Base-by-base conservation (phyloP, 352 stramenopile genomes). In the Phytopythium chamaehyphon region DNA sequence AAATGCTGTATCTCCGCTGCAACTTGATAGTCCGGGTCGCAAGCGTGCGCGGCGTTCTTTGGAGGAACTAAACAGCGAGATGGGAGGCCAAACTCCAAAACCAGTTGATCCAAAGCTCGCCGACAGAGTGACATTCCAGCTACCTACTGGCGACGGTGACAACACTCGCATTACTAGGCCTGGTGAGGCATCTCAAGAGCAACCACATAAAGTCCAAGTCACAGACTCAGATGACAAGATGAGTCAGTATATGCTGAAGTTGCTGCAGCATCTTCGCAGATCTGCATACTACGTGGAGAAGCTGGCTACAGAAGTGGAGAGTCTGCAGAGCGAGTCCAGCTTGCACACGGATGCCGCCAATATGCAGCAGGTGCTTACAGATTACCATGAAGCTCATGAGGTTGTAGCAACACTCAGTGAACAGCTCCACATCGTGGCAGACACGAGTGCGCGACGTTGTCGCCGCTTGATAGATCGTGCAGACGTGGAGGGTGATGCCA, bases 231-330 rank as follows among this genome's bases (percentile, higher is more conserved):
- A 82, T 18, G 76, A 88, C 16, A 74, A 75, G 31, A 59, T 82
- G 53, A 59, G 68, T 18, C 68, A 35, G 7, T 73, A 64, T 16
- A 71, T 66, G 5, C n/a, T 72, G n/a, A 89, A 89, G 47, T 42
- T 90, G 39, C 42, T 88, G 11, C 76, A 87, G 47, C 79, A 92
- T 57, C 39, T 92, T 28, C 60, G 62, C 19, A 66, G 77, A 10
- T 85, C 76, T 11, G 58, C 56, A 10, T 66, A 83, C 51, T 90
- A 90, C 38, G 61, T 78, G 23, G 76, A 89, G 45, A 89, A 83
- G 31, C 66, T 92, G 7, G 64, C 64, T 22, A 40, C 55, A n/a
- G 66, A 78, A 56, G 66, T 77, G 18, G 65, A 79, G 31, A 83
- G 55, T 55, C 33, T 82, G 9, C 61, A 74, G 18, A 86, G 71